Conservation (phyloP, 495 filamentous ascomycete species). For the Schizothecium vesticola region DNA sequence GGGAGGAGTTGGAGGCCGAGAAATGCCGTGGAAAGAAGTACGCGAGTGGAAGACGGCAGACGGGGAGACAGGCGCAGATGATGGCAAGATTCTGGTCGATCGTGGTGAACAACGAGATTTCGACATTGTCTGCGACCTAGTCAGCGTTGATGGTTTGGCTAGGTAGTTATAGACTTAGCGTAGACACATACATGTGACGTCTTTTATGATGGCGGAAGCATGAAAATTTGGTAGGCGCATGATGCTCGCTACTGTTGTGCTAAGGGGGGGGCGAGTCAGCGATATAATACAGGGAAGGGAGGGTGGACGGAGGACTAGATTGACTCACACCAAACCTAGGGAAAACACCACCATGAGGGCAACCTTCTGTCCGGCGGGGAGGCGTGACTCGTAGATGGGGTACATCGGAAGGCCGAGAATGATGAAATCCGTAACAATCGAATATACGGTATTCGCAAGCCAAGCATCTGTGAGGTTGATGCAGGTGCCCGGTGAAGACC, state of each 20-base stretch:
- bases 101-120: constrained; percentile 9
- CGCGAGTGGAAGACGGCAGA: constrained; percentile 29
- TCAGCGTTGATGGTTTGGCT: not conserved
- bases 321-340: constrained; percentile 32
- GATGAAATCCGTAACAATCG: constrained; percentile 51
- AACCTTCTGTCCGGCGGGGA: constrained; percentile 47
- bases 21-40: constrained; percentile 20
- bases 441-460: constrained; percentile 52
- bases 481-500: constrained; percentile 45
- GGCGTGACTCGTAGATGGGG: constrained; percentile 44
- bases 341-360: constrained; percentile 36
- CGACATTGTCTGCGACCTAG: not conserved
- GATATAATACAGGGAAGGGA: no score
- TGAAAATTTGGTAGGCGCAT: constrained; percentile 20
- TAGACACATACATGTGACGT: constrained; percentile 15
- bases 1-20: constrained; percentile 4
- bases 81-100: constrained; percentile 43
- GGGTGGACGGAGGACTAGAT: not conserved
- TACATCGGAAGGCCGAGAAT: constrained; percentile 54
- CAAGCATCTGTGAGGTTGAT: constrained; percentile 39
- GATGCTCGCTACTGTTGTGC: constrained; percentile 19
- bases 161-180: not conserved
- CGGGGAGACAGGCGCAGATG: constrained; percentile 44
- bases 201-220: constrained; percentile 16
- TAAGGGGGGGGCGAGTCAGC: not conserved